phyloP scores from a whole-genome alignment of 2,329 filamentous ascomycete species.

The Fusarium cyanostomum region DNA sequence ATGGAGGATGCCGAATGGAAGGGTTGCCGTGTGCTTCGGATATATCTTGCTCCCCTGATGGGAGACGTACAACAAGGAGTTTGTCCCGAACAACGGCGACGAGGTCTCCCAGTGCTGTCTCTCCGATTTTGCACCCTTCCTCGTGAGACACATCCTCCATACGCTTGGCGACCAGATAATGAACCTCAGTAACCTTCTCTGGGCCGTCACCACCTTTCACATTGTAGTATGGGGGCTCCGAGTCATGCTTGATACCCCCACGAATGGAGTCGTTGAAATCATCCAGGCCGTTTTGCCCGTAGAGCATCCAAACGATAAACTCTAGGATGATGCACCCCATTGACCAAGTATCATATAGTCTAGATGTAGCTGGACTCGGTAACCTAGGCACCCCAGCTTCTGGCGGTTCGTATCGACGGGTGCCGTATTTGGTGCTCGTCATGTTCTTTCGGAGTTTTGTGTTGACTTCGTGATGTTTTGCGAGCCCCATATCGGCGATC shows the following conservation, averaged over 20 bases:
- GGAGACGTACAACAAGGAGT: background rate
- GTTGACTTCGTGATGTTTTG: slow-evolving; percentile 6
- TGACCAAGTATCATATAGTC: slow-evolving; percentile 1
- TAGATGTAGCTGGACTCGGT: background rate
- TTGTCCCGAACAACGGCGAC: background rate
- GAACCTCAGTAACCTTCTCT: background rate
- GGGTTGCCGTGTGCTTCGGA: background rate
- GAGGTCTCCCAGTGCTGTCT: background rate
- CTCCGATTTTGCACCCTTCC: too few species aligned
- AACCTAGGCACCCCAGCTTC: background rate
- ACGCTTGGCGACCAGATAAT: background rate
- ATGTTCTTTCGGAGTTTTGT: slow-evolving; percentile 1
- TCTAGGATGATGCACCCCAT: slow-evolving; percentile 13
- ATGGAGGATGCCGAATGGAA: background rate
- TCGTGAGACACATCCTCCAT: background rate
- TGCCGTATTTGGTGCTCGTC: slow-evolving; percentile 1
- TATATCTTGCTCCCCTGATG: background rate
- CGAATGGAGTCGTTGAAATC: background rate
- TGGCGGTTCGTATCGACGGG: background rate
- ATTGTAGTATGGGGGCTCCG: slow-evolving; percentile 9
- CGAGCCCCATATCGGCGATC: slow-evolving; percentile 9
- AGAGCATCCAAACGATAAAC: slow-evolving; percentile 7
- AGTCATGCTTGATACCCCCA: background rate
- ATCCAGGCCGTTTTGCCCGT: background rate
- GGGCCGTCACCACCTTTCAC: background rate